Conservation (phyloP, 257 asterid genomes). For the Linaria vulgaris region DNA sequence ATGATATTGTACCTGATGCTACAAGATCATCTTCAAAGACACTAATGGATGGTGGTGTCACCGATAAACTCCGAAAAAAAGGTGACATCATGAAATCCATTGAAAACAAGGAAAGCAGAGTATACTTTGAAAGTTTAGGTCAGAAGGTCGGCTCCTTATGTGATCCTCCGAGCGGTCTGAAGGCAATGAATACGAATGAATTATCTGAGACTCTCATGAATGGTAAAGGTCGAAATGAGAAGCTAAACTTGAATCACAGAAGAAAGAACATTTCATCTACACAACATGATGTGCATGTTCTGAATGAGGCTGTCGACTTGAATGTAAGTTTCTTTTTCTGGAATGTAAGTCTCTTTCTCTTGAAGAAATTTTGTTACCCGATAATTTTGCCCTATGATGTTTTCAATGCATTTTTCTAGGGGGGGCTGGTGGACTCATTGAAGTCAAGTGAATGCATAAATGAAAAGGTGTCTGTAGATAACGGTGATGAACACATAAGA, state of each 20-base stretch:
- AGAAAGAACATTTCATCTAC: no score
- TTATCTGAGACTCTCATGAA: slow-evolving; percentile 5
- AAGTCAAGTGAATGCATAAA: slow-evolving; percentile 20
- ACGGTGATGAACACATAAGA: no score
- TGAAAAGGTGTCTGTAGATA: slow-evolving; percentile 22
- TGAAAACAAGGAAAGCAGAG: no score
- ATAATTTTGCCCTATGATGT: background rate
- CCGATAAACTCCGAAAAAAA: background rate
- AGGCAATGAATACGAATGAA: background rate
- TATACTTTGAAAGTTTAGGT: background rate
- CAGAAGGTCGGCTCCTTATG: slow-evolving; percentile 9
- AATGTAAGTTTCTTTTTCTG: slow-evolving; percentile 26
- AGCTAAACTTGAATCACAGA: slow-evolving; percentile 13
- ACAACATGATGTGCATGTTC: no score
- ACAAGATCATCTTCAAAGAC: background rate
- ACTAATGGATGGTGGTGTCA: background rate
- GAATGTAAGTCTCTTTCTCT: slow-evolving; percentile 16
- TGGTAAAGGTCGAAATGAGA: slow-evolving; percentile 23
- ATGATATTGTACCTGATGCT: no score
- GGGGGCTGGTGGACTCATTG: slow-evolving; percentile 17
- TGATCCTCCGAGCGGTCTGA: slow-evolving; percentile 24
- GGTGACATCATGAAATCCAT: background rate
- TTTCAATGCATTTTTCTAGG: slow-evolving; percentile 28
- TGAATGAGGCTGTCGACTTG: slow-evolving; percentile 15
- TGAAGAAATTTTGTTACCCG: background rate